Conservation (phyloP, 2,329 filamentous ascomycete genomes). For the Pseudopyrenochaeta lycopersici region DNA sequence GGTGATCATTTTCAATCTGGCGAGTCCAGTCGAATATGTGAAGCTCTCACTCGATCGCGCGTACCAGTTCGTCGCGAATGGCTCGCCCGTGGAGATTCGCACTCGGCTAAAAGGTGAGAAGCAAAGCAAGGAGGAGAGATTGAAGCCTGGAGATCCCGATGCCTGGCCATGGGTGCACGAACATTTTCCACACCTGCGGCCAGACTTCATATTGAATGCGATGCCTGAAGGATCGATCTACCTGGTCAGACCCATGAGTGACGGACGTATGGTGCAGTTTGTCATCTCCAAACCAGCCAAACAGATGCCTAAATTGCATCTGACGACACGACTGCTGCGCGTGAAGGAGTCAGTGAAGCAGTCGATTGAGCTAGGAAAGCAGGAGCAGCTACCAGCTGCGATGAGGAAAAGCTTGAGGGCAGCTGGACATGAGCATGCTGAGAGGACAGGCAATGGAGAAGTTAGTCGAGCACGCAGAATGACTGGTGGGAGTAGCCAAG, state of each 20-base stretch:
- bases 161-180: conserved; percentile 31
- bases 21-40: conserved; percentile 15
- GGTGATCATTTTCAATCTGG: conserved; percentile 22
- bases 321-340: conserved; percentile 17
- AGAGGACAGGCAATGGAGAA: conserved; percentile 1
- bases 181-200: conserved; percentile 41
- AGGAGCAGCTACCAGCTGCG: conserved; percentile 17
- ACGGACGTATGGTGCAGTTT: conserved; percentile 34
- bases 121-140: conserved; percentile 7
- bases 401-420: conserved; percentile 11
- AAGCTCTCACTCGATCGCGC: conserved; percentile 26
- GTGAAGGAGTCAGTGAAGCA: conserved; percentile 21
- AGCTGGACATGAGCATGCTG: conserved; percentile 4
- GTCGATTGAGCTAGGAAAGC: conserved; percentile 12
- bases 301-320: not conserved
- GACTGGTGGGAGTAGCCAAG: no score
- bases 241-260: conserved; percentile 29
- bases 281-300: conserved; percentile 21
- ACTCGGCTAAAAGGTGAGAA: conserved; percentile 12
- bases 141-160: not conserved
- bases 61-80: conserved; percentile 31
- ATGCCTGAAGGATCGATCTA: conserved; percentile 37
- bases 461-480: not conserved
- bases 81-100: conserved; percentile 34
- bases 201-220: conserved; percentile 39